A percentile compares a stretch with the other conserved stretches of the same genome.
Evolutionary conservation across 805 yeast species (phyloP).

Genomic region (Candida taoyuanica): DNA sequence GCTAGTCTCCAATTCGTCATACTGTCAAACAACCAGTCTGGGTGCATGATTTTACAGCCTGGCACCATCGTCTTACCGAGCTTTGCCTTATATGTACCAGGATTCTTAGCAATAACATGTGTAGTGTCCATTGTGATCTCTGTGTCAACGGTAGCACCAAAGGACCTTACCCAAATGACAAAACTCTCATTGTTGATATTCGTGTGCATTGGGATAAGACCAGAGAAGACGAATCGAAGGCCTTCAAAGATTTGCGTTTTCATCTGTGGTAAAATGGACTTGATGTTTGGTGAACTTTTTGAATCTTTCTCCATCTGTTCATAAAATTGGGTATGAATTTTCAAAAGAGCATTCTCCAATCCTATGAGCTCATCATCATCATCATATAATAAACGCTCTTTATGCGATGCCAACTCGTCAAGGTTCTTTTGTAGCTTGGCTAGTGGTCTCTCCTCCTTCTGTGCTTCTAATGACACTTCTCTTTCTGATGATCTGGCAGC

Average conservation of each 20-base stretch:
- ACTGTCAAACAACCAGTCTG: slow-evolving; percentile 90
- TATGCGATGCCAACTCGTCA: slow-evolving; percentile 32
- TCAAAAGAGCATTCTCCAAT: slow-evolving; percentile 55
- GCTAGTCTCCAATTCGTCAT: slow-evolving; percentile 72
- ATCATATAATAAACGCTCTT: slow-evolving; percentile 53
- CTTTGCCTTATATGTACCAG: slow-evolving; percentile 80
- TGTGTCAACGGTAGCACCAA: slow-evolving; percentile 80
- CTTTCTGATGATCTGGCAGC: slow-evolving; percentile 45
- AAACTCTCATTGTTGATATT: slow-evolving; percentile 74
- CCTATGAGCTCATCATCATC: slow-evolving; percentile 74
- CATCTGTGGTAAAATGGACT: slow-evolving; percentile 68
- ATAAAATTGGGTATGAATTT: slow-evolving; percentile 68
- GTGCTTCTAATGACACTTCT: slow-evolving; percentile 69
- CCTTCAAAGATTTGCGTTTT: slow-evolving; percentile 65
- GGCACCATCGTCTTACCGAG: slow-evolving; percentile 63
- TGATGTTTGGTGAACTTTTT: slow-evolving; percentile 59
- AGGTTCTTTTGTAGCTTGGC: slow-evolving; percentile 77
- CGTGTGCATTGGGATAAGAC: slow-evolving; percentile 83
- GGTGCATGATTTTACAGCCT: slow-evolving; percentile 71
- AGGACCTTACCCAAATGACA: slow-evolving; percentile 86
- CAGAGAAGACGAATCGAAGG: slow-evolving; percentile 73
- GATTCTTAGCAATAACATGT: slow-evolving; percentile 79
- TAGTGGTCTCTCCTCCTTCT: slow-evolving; percentile 76
- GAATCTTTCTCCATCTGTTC: slow-evolving; percentile 34
- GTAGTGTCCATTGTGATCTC: slow-evolving; percentile 74